These are phyloP conservation scores for Trichoderma semiorbis DNA, from an alignment of 2,329 filamentous ascomycete species.

Conservation along the genomic window DNA sequence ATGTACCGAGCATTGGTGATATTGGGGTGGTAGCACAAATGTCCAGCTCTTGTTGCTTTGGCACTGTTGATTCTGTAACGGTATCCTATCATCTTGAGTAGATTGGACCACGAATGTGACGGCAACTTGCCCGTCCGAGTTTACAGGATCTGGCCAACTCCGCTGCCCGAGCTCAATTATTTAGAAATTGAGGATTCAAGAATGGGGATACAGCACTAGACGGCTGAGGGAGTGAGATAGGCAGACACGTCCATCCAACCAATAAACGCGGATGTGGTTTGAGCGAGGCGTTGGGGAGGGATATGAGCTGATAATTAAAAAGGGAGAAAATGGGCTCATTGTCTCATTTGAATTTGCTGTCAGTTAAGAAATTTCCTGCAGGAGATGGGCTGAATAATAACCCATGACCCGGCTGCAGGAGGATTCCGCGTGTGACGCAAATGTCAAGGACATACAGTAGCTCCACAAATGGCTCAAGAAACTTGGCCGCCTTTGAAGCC, in stretches of 20 bases:
- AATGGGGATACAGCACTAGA: background rate
- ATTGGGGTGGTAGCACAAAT: background rate
- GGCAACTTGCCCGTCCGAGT: background rate
- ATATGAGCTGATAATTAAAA: background rate
- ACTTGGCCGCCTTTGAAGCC: background rate
- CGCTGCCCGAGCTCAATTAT: background rate
- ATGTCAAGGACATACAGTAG: background rate
- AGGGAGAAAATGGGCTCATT: constrained; percentile 4
- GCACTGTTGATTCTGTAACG: background rate
- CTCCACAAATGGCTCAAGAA: background rate
- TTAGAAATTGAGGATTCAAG: background rate
- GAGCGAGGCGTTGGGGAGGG: background rate
- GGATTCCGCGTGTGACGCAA: background rate
- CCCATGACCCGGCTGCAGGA: background rate
- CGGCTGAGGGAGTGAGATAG: background rate
- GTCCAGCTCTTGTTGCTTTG: background rate
- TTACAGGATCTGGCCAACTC: background rate
- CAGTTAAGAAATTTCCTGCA: background rate
- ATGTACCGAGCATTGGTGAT: background rate
- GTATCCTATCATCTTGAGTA: background rate
- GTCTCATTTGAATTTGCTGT: background rate
- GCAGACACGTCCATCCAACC: background rate
- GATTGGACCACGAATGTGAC: background rate
- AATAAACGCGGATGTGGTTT: background rate
- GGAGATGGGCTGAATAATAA: background rate